Evolutionary conservation across 108 stramenopile genomes (phyloP), one percentile per base, ranked within the genome.

Genomic region (Skeletonema costatum): DNA sequence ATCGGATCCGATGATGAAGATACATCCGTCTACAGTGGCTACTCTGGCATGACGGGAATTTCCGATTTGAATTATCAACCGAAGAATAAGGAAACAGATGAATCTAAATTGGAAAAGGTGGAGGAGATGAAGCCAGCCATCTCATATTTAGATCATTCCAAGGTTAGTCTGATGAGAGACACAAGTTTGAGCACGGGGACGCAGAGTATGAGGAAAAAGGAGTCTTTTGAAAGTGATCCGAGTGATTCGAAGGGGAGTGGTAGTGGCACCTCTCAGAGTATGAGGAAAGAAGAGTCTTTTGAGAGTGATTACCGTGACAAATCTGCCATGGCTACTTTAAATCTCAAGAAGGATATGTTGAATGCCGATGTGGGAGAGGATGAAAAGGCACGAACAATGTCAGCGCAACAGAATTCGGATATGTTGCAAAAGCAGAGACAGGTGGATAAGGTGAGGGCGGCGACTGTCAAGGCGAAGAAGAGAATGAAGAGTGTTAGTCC

Each of bases 261-360:
- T 46, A 46, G 5, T 4, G 48, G 53, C 9, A 56, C 16, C 0
- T 56, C 53, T 25, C 53, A 56, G 9, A 56, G 53, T 25, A 48
- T 46, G 66, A 21, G 66, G 41, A 46, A 29, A 46, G 44, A 46
- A 13, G 66, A 68, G 31, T 32, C 66, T 0, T 68, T 68, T 31
- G 46, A 68, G 30, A 46, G 48, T 32, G 42, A 44, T 30, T 68
- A 68, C 30, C 66, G 66, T 32, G 48, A 42, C 30, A 42, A 46
- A 17, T 29, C 44, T 46, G 66, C 42, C 68, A 74, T 69, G 68
- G 73, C 73, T 29, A 74, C 46, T 19, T 46, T 53, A 39, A 86
- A 86, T 32, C 80, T 86, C 21, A 84, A 76, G 71, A 87, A 87
- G 60, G 86, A 87, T 77, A 80, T 80, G 41, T 68, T 88, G 39